Conservation (phyloP, 2,329 filamentous ascomycete species). For the Aspergillus sp. region DNA sequence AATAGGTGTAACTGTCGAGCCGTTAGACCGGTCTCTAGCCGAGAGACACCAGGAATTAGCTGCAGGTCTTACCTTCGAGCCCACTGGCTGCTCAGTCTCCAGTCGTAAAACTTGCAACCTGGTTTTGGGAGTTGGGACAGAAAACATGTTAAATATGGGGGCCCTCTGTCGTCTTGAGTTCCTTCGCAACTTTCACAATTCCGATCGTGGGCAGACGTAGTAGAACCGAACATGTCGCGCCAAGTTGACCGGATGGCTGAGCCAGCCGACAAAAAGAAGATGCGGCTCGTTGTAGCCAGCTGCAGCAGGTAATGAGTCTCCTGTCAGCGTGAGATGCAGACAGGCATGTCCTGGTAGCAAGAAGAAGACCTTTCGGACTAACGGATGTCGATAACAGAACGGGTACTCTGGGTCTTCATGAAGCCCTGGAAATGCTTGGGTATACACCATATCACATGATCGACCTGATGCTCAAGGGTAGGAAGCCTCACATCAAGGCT, state of each 20-base stretch:
- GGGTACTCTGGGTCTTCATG: conserved; percentile 26
- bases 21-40: neutral
- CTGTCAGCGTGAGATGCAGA: no score
- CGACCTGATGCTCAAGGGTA: conserved; percentile 15
- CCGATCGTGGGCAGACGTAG: neutral
- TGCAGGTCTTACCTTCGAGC: neutral
- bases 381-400: conserved; percentile 15
- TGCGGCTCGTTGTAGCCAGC: conserved; percentile 27
- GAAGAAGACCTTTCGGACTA: no score
- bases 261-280: conserved; percentile 18
- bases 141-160: neutral
- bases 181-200: neutral
- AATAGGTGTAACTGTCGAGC: neutral
- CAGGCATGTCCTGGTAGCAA: no score
- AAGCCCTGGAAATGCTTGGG: conserved; percentile 25
- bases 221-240: conserved; percentile 21
- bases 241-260: conserved; percentile 21
- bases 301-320: conserved; percentile 20
- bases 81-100: neutral
- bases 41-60: neutral
- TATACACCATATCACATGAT: conserved; percentile 27
- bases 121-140: neutral
- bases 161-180: neutral
- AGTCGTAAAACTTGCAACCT: neutral
- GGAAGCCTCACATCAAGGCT: conserved; percentile 18